Evolutionary conservation across 106 monocot species (phyloP).

Genomic region (Chionographis japonica): DNA sequence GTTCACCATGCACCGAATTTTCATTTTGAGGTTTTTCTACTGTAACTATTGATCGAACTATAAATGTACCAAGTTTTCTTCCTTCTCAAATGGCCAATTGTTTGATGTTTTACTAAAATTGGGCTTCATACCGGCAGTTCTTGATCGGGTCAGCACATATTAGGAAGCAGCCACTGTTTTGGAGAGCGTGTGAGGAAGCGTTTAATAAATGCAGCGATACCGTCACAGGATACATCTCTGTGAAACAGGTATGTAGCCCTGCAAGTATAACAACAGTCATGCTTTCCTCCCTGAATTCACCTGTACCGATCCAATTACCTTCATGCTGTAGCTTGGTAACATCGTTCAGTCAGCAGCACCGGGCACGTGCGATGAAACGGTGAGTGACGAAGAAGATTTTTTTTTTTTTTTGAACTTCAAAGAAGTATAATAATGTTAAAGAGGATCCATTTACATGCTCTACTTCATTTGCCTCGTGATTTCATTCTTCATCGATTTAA

Average conservation of each 20-base stretch:
- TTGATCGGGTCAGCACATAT: constrained; percentile 71
- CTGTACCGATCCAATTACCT: not conserved
- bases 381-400: constrained; percentile 17
- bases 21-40: too few relatives aligned
- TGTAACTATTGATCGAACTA: too few relatives aligned
- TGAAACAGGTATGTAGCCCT: constrained; percentile 21
- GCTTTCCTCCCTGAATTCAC: not conserved
- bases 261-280: not conserved
- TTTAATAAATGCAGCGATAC: constrained; percentile 25
- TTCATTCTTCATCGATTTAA: too few relatives aligned
- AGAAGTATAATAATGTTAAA: too few relatives aligned
- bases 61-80: too few relatives aligned
- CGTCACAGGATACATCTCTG: constrained; percentile 11
- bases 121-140: constrained; percentile 33
- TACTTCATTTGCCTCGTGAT: too few relatives aligned
- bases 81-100: too few relatives aligned
- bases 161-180: constrained; percentile 65
- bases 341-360: constrained; percentile 22
- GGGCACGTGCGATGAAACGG: constrained; percentile 17
- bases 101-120: too few relatives aligned
- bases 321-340: constrained; percentile 31
- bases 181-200: constrained; percentile 44
- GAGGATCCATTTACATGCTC: too few relatives aligned
- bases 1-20: too few relatives aligned
- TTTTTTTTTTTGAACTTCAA: too few relatives aligned